Evolutionary conservation across 2,329 filamentous ascomycete species (phyloP).

Genomic region (Calonectria pteridis): DNA sequence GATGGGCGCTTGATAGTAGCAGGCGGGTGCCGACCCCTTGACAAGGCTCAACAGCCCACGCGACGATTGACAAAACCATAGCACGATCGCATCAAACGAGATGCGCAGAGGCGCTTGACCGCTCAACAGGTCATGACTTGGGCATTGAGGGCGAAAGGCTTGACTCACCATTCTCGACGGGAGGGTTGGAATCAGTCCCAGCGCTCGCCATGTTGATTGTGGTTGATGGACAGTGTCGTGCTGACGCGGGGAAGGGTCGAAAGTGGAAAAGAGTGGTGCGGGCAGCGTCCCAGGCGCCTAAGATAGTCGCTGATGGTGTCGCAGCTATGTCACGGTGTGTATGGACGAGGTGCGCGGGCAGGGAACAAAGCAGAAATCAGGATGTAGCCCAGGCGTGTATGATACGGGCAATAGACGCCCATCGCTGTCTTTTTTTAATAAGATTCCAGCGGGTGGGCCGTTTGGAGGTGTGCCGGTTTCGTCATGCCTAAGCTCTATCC

Average conservation of each 20-base stretch:
- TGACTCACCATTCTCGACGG: conserved; percentile 36
- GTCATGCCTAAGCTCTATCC: conserved; percentile 28
- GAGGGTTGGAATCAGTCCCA: conserved; percentile 20
- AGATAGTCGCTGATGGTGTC: conserved; percentile 4
- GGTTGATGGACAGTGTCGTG: conserved; percentile 14
- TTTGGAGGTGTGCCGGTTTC: conserved; percentile 24
- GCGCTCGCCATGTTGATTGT: conserved; percentile 33
- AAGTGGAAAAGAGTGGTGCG: conserved; percentile 20
- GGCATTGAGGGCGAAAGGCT: not conserved
- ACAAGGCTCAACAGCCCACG: not conserved
- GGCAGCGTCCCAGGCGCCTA: conserved; percentile 18
- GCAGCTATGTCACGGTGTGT: conserved; percentile 30
- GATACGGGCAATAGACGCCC: conserved; percentile 33
- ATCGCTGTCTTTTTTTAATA: conserved; percentile 11
- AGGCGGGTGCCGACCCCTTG: not conserved
- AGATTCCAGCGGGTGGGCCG: conserved; percentile 34
- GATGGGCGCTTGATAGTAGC: not conserved
- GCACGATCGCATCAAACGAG: conserved; percentile 15
- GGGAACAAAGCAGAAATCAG: conserved; percentile 14
- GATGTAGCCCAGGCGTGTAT: conserved; percentile 27
- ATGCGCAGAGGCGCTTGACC: conserved; percentile 4
- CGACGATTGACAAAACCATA: conserved; percentile 9
- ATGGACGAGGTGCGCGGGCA: not conserved
- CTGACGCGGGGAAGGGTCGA: conserved; percentile 26
- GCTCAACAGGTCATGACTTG: not conserved